These are phyloP conservation scores for Cladosporium sp. DNA, from an alignment of 2,329 filamentous ascomycete species.

Conservation along the genomic window DNA sequence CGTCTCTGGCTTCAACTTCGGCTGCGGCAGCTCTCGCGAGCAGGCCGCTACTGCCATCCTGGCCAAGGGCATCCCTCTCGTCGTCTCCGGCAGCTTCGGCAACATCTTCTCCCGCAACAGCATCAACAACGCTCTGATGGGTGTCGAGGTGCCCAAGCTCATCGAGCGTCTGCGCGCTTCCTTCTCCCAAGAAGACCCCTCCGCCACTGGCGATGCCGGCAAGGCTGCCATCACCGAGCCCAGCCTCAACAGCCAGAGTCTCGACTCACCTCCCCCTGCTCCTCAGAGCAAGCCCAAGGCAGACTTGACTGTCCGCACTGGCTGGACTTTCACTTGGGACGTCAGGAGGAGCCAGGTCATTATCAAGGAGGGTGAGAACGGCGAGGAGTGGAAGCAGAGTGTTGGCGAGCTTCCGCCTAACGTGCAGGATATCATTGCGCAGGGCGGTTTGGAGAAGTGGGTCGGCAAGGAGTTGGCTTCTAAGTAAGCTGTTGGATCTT, in stretches of 20 bases:
- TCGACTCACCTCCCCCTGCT: conserved; percentile 48
- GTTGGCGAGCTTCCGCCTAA: conserved; percentile 81
- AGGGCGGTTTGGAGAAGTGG: conserved; percentile 77
- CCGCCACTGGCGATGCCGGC: conserved; percentile 19
- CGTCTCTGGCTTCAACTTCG: conserved; percentile 84
- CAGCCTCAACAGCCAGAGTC: conserved; percentile 45
- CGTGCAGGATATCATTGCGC: conserved; percentile 76
- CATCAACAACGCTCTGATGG: conserved; percentile 76
- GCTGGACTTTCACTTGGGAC: conserved; percentile 83
- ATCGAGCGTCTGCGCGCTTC: conserved; percentile 62
- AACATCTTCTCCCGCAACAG: conserved; percentile 78
- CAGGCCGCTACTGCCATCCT: conserved; percentile 85
- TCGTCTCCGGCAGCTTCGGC: conserved; percentile 75
- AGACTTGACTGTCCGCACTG: conserved; percentile 65
- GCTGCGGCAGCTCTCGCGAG: conserved; percentile 75
- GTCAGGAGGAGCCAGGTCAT: conserved; percentile 66
- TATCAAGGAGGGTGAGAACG: conserved; percentile 65
- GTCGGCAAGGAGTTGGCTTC: conserved; percentile 63
- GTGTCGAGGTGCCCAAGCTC: conserved; percentile 64
- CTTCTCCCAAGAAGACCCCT: conserved; percentile 25
- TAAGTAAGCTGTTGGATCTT: not conserved
- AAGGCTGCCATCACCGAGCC: conserved; percentile 48
- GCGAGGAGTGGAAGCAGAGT: conserved; percentile 69
- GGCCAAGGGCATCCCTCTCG: conserved; percentile 73
- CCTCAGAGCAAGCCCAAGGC: conserved; percentile 41